These are phyloP conservation scores for Monosporascus sp. DNA, from an alignment of 2,329 filamentous ascomycete species.

Conservation along the genomic window DNA sequence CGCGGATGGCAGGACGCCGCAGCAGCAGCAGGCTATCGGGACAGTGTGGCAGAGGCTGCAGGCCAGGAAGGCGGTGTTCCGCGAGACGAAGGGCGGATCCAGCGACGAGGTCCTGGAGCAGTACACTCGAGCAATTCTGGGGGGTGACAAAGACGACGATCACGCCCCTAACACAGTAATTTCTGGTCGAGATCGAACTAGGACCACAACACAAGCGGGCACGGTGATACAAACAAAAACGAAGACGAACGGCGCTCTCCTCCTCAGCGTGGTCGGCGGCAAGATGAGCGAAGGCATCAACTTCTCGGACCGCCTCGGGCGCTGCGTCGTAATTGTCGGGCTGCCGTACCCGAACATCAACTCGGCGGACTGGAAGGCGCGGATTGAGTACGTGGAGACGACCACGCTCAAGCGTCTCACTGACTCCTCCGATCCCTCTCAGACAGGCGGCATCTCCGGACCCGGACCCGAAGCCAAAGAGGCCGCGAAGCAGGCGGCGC, in stretches of 20 bases:
- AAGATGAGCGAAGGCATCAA: constrained; percentile 98
- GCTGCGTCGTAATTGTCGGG: constrained; percentile 86
- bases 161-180: background rate
- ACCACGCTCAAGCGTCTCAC: constrained; percentile 38
- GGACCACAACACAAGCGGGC: too few relatives aligned
- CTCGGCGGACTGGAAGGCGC: constrained; percentile 88
- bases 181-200: too few relatives aligned
- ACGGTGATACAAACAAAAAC: background rate
- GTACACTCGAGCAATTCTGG: constrained; percentile 65
- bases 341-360: constrained; percentile 89
- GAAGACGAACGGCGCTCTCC: constrained; percentile 59
- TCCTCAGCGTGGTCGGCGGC: constrained; percentile 88
- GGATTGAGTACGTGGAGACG: constrained; percentile 77
- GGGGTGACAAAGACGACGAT: constrained; percentile 27
- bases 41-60: constrained; percentile 54
- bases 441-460: background rate
- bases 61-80: constrained; percentile 58
- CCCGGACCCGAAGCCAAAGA: background rate
- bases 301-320: constrained; percentile 84
- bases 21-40: background rate
- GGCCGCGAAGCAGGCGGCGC: constrained; percentile 51
- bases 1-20: constrained; percentile 22
- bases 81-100: constrained; percentile 47
- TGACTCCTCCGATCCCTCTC: constrained; percentile 10
- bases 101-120: constrained; percentile 67